A percentile compares a stretch with the other conserved stretches of the same genome.
These are phyloP conservation scores for Aureobasidium sp. DNA, from an alignment of 2,329 filamentous ascomycete genomes.

Conservation along the genomic window DNA sequence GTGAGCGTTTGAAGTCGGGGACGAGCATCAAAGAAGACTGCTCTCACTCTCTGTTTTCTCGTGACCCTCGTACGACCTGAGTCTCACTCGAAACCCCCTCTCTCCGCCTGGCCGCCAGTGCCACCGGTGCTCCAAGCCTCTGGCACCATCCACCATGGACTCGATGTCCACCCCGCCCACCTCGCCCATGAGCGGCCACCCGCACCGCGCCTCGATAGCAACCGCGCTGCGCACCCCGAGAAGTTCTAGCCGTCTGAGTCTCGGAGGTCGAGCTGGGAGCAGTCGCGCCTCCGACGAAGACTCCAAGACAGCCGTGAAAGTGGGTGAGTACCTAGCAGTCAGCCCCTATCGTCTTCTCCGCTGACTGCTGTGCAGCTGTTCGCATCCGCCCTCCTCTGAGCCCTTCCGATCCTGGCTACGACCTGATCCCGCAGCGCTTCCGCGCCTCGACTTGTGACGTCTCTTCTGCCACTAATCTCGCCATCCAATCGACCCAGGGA, in stretches of 20 bases:
- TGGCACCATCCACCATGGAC: conserved; percentile 4
- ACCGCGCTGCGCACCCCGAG: conserved; percentile 9
- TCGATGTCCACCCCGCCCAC: conserved; percentile 42
- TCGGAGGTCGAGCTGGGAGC: conserved; percentile 65
- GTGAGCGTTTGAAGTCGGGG: not conserved
- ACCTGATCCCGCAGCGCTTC: conserved; percentile 92
- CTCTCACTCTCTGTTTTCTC: not conserved
- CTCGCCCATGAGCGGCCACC: conserved; percentile 11
- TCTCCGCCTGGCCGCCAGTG: conserved; percentile 10
- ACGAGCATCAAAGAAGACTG: not conserved
- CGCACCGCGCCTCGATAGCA: conserved; percentile 2
- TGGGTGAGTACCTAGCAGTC: conserved; percentile 59
- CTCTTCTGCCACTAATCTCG: conserved; percentile 73
- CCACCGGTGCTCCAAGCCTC: not conserved
- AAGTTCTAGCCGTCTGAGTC: conserved; percentile 78
- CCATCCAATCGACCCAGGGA: conserved; percentile 85
- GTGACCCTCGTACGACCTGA: conserved; percentile 10
- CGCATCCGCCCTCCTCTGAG: conserved; percentile 83
- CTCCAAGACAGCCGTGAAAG: conserved; percentile 85
- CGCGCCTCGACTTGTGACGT: conserved; percentile 89
- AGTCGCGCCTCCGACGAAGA: conserved; percentile 88
- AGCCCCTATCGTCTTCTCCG: conserved; percentile 12
- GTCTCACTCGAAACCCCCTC: not conserved
- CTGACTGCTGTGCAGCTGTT: conserved; percentile 55
- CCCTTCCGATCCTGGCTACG: conserved; percentile 80